Evolutionary conservation across 2,329 filamentous ascomycete species (phyloP).

Genomic region (Atkinsonella hypoxylon): DNA sequence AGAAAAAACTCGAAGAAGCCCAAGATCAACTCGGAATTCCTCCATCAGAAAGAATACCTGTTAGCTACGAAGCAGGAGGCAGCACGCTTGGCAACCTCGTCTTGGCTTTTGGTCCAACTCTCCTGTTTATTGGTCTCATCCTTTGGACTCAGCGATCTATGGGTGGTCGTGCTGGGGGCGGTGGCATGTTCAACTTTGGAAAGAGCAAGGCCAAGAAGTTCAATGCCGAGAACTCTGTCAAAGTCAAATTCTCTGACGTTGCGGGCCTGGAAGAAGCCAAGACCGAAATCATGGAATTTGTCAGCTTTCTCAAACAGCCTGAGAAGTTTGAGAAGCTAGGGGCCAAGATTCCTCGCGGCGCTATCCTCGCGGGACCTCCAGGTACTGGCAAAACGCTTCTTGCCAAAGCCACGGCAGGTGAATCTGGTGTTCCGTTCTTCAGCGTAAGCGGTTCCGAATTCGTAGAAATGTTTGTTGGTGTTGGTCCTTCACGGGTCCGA

Average conservation of each 20-base stretch:
- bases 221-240: constrained; percentile 92
- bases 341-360: constrained; percentile 94
- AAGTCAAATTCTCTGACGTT: constrained; percentile 94
- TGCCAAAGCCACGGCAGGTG: constrained; percentile 93
- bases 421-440: constrained; percentile 95
- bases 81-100: constrained; percentile 63
- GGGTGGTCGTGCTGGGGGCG: constrained; percentile 49
- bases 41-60: constrained; percentile 76
- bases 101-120: constrained; percentile 69
- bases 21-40: constrained; percentile 83
- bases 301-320: constrained; percentile 90
- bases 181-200: constrained; percentile 89
- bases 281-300: constrained; percentile 97
- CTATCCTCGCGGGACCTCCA: constrained; percentile 92
- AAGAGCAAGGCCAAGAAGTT: constrained; percentile 95
- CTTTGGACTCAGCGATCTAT: constrained; percentile 71
- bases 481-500: constrained; percentile 87
- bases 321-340: constrained; percentile 86
- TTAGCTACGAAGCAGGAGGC: constrained; percentile 73
- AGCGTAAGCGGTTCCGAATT: constrained; percentile 98
- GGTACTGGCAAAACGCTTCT: constrained; percentile 97
- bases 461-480: constrained; percentile 99
- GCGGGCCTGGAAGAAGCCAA: constrained; percentile 98
- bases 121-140: constrained; percentile 74
- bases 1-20: constrained; percentile 75